phyloP scores from a whole-genome alignment of 768 basidiomycete genomes.

The Leccinum subgranulosum region DNA sequence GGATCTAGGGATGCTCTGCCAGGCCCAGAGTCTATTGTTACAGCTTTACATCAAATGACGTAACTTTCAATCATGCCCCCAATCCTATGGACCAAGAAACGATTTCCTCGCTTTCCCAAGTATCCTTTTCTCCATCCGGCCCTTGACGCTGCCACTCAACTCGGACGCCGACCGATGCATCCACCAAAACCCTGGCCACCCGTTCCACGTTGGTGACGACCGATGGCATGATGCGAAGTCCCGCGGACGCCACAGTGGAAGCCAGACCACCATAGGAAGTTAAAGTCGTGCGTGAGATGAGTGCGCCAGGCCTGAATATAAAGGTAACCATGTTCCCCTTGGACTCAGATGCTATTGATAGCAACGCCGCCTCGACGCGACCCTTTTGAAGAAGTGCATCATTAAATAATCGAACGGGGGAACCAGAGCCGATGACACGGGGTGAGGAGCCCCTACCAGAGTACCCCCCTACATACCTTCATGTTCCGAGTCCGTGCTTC shows the following conservation, averaged over 20 bases:
- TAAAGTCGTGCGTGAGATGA: conserved; percentile 10
- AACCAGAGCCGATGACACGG: not conserved
- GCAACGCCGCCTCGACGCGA: conserved; percentile 17
- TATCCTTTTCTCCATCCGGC: conserved; percentile 13
- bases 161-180: conserved; percentile 25
- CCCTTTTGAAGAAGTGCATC: conserved; percentile 9
- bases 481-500: conserved; percentile 22
- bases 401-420: not conserved
- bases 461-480: conserved; percentile 14
- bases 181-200: conserved; percentile 23
- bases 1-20: not conserved
- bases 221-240: conserved; percentile 20
- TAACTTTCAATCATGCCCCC: conserved; percentile 12
- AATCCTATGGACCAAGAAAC: conserved; percentile 22
- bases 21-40: not conserved
- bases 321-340: conserved; percentile 9
- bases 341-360: conserved; percentile 16
- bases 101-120: conserved; percentile 29
- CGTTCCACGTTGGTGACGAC: conserved; percentile 20
- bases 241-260: conserved; percentile 15
- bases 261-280: conserved; percentile 18
- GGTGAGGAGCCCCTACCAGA: not conserved
- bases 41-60: not conserved
- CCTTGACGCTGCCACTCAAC: conserved; percentile 25
- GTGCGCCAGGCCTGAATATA: conserved; percentile 21